Conservation (phyloP, 345 rosid genomes). For the Theobroma cacao region DNA sequence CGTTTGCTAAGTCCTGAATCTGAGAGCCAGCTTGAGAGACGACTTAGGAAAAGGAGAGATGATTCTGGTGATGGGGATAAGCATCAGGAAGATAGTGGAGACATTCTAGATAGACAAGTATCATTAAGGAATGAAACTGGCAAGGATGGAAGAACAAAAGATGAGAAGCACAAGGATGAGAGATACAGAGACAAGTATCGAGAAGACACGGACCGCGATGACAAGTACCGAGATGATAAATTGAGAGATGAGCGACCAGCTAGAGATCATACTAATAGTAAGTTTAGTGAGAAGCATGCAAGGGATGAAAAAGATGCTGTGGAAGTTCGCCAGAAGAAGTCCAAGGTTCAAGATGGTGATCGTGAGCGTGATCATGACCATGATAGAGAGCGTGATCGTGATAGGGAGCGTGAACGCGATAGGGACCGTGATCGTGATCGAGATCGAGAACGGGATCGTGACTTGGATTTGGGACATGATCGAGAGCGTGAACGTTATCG, state of each 20-base stretch:
- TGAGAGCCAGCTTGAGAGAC: slow-evolving; percentile 56
- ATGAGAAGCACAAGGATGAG: slow-evolving; percentile 63
- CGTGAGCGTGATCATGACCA: slow-evolving; percentile 41
- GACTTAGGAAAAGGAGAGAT: slow-evolving; percentile 63
- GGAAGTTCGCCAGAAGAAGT: slow-evolving; percentile 48
- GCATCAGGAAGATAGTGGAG: slow-evolving; percentile 62
- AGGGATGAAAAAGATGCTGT: slow-evolving; percentile 50
- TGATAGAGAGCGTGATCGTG: slow-evolving; percentile 35
- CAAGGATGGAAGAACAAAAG: slow-evolving; percentile 61
- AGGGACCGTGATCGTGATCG: slow-evolving; percentile 31
- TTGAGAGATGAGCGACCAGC: slow-evolving; percentile 57
- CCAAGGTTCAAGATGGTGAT: slow-evolving; percentile 54
- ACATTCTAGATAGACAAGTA: slow-evolving; percentile 39
- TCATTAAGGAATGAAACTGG: slow-evolving; percentile 47
- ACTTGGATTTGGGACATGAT: slow-evolving; percentile 39
- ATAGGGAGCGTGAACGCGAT: slow-evolving; percentile 18
- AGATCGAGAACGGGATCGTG: slow-evolving; percentile 40
- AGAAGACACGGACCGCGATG: slow-evolving; percentile 57
- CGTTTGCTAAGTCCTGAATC: slow-evolving; percentile 45
- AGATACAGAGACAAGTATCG: slow-evolving; percentile 48
- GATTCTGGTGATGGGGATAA: slow-evolving; percentile 55
- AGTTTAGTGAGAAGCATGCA: slow-evolving; percentile 53
- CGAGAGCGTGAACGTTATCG: slow-evolving; percentile 36
- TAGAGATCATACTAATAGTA: slow-evolving; percentile 50
- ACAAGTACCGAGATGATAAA: slow-evolving; percentile 57